These are phyloP conservation scores for Fusarium sulawesiense DNA, from an alignment of 2,329 filamentous ascomycete species.

Conservation along the genomic window DNA sequence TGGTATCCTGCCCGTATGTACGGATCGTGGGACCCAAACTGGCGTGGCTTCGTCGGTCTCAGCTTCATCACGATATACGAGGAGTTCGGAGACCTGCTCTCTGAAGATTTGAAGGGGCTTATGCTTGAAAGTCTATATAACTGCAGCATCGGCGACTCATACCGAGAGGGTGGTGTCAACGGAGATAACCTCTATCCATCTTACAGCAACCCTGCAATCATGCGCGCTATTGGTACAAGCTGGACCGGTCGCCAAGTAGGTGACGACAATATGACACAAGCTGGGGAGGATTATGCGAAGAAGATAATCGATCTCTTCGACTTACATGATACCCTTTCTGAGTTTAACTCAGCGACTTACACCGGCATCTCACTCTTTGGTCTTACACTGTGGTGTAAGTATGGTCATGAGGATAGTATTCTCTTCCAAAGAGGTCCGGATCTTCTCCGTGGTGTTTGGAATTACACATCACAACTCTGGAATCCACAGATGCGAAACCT, in stretches of 20 bases:
- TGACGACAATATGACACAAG: slow-evolving; percentile 66
- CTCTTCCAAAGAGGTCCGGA: slow-evolving; percentile 58
- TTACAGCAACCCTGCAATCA: slow-evolving; percentile 68
- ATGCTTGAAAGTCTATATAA: slow-evolving; percentile 20
- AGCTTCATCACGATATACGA: slow-evolving; percentile 30
- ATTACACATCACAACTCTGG: slow-evolving; percentile 62
- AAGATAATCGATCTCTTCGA: slow-evolving; percentile 67
- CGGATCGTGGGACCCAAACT: slow-evolving; percentile 25
- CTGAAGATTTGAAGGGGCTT: slow-evolving; percentile 2
- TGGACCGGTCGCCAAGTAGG: slow-evolving; percentile 65
- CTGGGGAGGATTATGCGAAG: slow-evolving; percentile 66
- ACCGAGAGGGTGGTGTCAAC: slow-evolving; percentile 66
- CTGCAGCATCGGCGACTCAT: slow-evolving; percentile 21
- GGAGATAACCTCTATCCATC: slow-evolving; percentile 70
- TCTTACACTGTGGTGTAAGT: slow-evolving; percentile 66
- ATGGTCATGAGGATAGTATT: slow-evolving; percentile 51
- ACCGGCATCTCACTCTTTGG: slow-evolving; percentile 69
- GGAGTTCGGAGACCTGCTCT: slow-evolving; percentile 11
- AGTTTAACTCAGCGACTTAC: slow-evolving; percentile 71
- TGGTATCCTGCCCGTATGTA: slow-evolving; percentile 24
- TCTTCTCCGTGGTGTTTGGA: slow-evolving; percentile 65
- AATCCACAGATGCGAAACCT: slow-evolving; percentile 68
- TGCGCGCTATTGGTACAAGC: slow-evolving; percentile 68
- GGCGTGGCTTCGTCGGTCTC: slow-evolving; percentile 20
- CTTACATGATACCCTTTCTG: slow-evolving; percentile 65